These are phyloP conservation scores for Melanopsichium pennsylvanicum DNA, from an alignment of 1,284 basidiomycete genomes.

Conservation along the genomic window DNA sequence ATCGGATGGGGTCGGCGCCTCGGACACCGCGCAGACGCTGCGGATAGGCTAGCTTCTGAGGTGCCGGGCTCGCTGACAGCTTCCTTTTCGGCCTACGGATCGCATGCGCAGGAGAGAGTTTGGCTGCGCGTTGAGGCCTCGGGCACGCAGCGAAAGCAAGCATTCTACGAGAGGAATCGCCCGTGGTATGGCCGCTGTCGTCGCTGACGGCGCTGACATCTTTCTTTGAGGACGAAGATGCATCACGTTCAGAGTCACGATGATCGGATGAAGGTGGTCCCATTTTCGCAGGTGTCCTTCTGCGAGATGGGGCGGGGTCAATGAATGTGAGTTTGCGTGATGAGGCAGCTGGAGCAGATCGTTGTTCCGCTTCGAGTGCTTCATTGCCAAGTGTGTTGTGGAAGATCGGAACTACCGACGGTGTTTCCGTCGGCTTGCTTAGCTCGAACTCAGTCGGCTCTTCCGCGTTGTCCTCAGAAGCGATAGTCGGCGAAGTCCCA, in stretches of 20 bases:
- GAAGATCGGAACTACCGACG: constrained; percentile 11
- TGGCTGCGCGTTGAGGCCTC: constrained; percentile 20
- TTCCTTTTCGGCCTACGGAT: constrained; percentile 12
- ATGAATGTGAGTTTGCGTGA: constrained; percentile 27
- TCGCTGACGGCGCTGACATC: background rate
- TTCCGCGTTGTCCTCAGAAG: constrained; percentile 3
- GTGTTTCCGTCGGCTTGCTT: constrained; percentile 1
- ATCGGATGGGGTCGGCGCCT: constrained; percentile 32
- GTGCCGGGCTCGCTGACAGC: constrained; percentile 41
- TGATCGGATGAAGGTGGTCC: background rate
- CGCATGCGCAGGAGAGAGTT: constrained; percentile 15
- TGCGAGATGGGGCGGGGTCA: constrained; percentile 19
- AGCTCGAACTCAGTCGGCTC: background rate
- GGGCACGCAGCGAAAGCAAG: constrained; percentile 40
- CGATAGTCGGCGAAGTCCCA: constrained; percentile 24
- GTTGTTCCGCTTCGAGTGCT: background rate
- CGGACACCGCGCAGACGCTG: constrained; percentile 35
- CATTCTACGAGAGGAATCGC: constrained; percentile 4
- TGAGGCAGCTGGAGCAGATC: background rate
- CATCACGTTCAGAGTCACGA: background rate
- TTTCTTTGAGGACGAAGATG: background rate
- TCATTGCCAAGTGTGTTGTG: constrained; percentile 3
- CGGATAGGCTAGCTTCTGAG: constrained; percentile 29
- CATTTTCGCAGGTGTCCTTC: constrained; percentile 1
- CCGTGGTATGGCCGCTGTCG: background rate